Evolutionary conservation across 78 protist genomes (phyloP), one percentile per base, ranked within the genome.

Genomic region (Ministeria vibrans): DNA sequence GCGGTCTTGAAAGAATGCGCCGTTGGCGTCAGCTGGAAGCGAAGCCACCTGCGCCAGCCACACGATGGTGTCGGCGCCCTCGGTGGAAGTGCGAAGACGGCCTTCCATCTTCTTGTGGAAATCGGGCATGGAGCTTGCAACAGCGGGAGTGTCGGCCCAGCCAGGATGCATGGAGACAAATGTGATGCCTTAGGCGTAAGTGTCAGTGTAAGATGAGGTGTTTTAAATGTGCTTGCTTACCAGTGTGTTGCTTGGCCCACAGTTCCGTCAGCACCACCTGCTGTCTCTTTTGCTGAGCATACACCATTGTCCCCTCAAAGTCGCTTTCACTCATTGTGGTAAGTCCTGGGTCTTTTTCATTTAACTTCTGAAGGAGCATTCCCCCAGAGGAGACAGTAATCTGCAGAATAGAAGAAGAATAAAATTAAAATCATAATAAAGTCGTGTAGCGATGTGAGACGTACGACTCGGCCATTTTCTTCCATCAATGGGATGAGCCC

Each of bases 61-160:
- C 27, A 69, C 41, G n/a, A 69, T 22, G 23, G 74, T 69, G 74
- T 69, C 74, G 6, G 74, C 74, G 45, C 74, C 74, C 74, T 69
- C 46, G 39, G 41, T 34, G 68, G 34, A 15, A 5, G 68, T 28
- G 38, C 68, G 13, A 11, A 69, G 44, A 41, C 45, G 23, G 22
- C 23, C 74, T 38, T 69, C 38, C 74, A 69, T 69, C 44, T 20
- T 13, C 43, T 69, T 6, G 74, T 69, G 22, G 22, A 69, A 69
- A 6, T 38, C 74, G 4, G 74, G 74, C 18, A 69, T 13, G 11
- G 74, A 7, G 41, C 38, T 43, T 7, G n/a, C 46, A 20, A 69
- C 51, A 22, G 74, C 74, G 23, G 45, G 41, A 25, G 74, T 69
- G 45, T 69, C 74, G 4, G 74, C 74, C 74, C 74, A 69, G n/a